Evolutionary conservation across 1,284 basidiomycete species (phyloP).

Genomic region (Irpex lacteus): DNA sequence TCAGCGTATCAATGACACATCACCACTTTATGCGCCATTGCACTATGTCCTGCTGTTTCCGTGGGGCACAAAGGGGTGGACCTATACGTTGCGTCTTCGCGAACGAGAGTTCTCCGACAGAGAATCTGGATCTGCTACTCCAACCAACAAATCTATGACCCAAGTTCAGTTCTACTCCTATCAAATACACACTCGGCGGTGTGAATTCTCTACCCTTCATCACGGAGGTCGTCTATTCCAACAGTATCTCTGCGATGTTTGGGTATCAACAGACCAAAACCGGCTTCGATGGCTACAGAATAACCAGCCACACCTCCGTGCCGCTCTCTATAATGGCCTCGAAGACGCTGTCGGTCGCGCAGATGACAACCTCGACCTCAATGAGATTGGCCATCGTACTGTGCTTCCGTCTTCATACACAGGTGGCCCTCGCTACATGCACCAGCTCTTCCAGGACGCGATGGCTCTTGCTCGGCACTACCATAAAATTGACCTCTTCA

Average conservation of each 20-base stretch:
- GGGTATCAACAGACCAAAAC: not conserved
- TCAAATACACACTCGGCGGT: not conserved
- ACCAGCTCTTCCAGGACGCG: not conserved
- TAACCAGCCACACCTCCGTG: not conserved
- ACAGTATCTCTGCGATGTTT: not conserved
- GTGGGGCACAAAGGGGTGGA: too few relatives aligned
- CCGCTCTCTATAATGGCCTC: not conserved
- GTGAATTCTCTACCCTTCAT: not conserved
- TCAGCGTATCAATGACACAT: too few relatives aligned
- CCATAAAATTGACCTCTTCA: constrained; percentile 25
- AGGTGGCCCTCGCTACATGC: not conserved
- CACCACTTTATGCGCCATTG: too few relatives aligned
- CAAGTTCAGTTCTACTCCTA: not conserved
- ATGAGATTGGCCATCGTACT: not conserved
- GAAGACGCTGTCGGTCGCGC: not conserved
- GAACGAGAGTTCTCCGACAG: too few relatives aligned
- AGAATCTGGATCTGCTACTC: too few relatives aligned
- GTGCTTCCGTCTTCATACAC: not conserved
- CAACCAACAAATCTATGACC: not conserved
- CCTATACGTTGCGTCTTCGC: too few relatives aligned
- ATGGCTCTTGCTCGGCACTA: not conserved
- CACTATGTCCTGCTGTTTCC: too few relatives aligned
- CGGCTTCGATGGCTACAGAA: not conserved
- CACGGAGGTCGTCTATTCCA: not conserved
- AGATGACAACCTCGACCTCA: not conserved